phyloP scores from a whole-genome alignment of 345 rosid genomes.

The Populus davidiana region DNA sequence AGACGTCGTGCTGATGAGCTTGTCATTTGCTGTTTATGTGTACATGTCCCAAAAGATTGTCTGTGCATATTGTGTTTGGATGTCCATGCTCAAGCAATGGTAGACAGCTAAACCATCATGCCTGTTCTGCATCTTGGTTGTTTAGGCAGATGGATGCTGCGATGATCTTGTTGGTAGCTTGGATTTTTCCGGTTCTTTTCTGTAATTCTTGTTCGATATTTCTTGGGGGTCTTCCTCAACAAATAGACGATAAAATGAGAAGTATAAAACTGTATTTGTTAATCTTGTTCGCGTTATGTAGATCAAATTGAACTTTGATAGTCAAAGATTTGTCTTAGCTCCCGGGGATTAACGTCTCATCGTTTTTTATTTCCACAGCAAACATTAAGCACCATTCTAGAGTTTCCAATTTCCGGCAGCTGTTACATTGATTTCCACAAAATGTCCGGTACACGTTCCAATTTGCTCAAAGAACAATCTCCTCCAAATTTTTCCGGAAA shows the following conservation, averaged over 20 bases:
- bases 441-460: background rate
- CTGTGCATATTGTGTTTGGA: constrained; percentile 73
- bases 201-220: background rate
- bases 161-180: background rate
- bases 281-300: background rate
- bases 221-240: background rate
- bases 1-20: constrained; percentile 66
- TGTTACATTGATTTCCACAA: background rate
- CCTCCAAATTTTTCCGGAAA: background rate
- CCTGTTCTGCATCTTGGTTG: background rate
- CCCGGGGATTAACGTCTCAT: background rate
- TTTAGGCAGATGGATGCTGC: background rate
- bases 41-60: constrained; percentile 76
- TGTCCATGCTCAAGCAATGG: constrained; percentile 59
- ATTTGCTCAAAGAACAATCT: background rate
- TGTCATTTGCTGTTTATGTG: constrained; percentile 84
- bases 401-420: background rate
- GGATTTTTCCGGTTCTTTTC: background rate
- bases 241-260: background rate
- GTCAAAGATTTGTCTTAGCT: background rate
- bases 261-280: background rate
- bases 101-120: background rate
- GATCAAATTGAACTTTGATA: background rate
- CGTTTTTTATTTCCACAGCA: background rate
- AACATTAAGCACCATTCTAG: background rate